Evolutionary conservation across 495 filamentous ascomycete genomes (phyloP).

Genomic region (Clavariopsis aquatica): DNA sequence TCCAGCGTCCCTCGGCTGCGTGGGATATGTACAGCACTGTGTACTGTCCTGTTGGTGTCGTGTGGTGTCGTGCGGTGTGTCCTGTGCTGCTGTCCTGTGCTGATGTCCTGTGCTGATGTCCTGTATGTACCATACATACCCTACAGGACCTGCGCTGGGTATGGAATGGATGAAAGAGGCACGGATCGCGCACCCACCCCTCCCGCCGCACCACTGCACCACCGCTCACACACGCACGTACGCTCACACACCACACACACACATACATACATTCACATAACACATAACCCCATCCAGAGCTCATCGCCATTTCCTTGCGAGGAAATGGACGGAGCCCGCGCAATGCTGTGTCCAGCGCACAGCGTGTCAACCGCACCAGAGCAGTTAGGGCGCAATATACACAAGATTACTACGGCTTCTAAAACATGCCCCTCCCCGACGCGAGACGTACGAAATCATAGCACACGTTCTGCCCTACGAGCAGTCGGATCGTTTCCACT

Average conservation of each 20-base stretch:
- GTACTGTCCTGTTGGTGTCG: no score
- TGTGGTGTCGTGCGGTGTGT: no score
- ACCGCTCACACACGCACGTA: no score
- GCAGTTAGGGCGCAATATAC: conserved; percentile 12
- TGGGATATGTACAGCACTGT: no score
- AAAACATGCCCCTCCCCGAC: conserved; percentile 68
- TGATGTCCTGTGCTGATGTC: no score
- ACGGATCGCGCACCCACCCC: neutral
- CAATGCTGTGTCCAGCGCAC: conserved; percentile 1
- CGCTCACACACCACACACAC: no score
- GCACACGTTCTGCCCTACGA: conserved; percentile 82
- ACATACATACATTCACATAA: no score
- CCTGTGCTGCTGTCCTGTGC: no score
- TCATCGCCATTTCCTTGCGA: no score
- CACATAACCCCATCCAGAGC: no score
- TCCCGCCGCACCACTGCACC: neutral
- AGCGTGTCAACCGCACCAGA: conserved; percentile 11
- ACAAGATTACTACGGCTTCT: conserved; percentile 23
- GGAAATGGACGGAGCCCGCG: neutral
- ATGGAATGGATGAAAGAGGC: neutral
- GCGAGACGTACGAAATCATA: conserved; percentile 84
- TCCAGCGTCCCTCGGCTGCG: neutral
- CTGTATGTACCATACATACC: no score
- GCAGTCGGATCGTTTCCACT: conserved; percentile 71
- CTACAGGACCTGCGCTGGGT: no score